Evolutionary conservation across 2,329 filamentous ascomycete genomes (phyloP), one percentile per base, ranked within the genome.

Genomic region (Botrytis tulipae): DNA sequence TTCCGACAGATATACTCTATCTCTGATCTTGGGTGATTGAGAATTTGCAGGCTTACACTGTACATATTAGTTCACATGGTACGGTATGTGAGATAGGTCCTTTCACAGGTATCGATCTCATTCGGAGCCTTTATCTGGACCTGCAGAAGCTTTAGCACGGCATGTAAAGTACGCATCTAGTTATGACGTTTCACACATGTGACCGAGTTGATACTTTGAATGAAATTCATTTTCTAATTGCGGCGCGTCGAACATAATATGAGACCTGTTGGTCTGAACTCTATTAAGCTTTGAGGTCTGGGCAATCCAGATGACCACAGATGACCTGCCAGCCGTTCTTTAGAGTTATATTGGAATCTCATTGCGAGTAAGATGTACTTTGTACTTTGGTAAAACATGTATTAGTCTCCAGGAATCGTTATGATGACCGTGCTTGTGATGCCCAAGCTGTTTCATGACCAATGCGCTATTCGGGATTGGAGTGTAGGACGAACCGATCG

Each of bases 161-260:
- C 63, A 73, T 71, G 74, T 74, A 48, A 61, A 65, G 22, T n/a
- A n/a, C 10, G 5, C 14, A 54, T 12, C 29, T 72, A 66, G 71
- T 18, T 66, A 16, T 70, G 40, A 48, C 54, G 75, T 77, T 76
- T 77, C 65, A 68, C 75, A 76, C 71, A 76, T 76, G 70, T 62
- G 46, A 70, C 65, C 65, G 37, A 68, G 65, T 68, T 68, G 65
- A 68, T 42, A 32, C 65, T 14, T 57, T 1, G 65, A 54, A 54
- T 32, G 46, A 40, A 37, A 22, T 54, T 51, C 46, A 37, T 40
- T 67, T 57, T 54, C 46, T 67, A 40, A 35, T 54, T 67, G 65
- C 6, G 37, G 46, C 32, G 29, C 35, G 40, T 46, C n/a, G 46
- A 54, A 18, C 46, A 54, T 48, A 22, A 29, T 68, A 42, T 40